Conservation (phyloP, 2,329 filamentous ascomycete species). For the Fonsecaea erecta region DNA sequence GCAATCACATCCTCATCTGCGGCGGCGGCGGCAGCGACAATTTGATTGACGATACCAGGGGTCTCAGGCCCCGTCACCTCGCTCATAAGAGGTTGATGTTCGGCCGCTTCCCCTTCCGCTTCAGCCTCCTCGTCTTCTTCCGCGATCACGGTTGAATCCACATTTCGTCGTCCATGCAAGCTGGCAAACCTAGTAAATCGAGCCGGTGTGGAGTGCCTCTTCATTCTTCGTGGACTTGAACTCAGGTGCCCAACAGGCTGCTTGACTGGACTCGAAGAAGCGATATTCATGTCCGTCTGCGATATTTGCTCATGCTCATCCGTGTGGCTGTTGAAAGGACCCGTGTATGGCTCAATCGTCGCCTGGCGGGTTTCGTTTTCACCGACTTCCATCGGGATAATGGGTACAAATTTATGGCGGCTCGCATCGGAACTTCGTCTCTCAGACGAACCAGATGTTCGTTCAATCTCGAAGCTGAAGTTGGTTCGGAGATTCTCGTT, state of each 20-base stretch:
- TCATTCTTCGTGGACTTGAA: constrained; percentile 23
- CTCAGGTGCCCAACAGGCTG: constrained; percentile 2
- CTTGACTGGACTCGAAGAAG: constrained; percentile 7
- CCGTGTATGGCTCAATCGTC: constrained; percentile 26
- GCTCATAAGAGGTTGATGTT: constrained; percentile 18
- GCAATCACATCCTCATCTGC: constrained; percentile 6
- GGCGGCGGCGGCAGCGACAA: neutral
- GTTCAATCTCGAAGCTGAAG: constrained; percentile 36
- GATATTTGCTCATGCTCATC: constrained; percentile 14
- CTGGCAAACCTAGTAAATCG: constrained; percentile 34
- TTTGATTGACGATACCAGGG: neutral
- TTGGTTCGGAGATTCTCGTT: constrained; percentile 37
- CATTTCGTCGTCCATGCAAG: constrained; percentile 30
- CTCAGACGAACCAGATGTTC: constrained; percentile 18
- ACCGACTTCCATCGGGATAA: constrained; percentile 33
- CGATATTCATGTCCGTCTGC: constrained; percentile 8
- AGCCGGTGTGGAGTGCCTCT: constrained; percentile 28
- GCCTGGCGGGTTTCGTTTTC: constrained; percentile 35
- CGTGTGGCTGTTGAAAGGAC: constrained; percentile 5
- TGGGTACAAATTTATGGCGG: constrained; percentile 32
- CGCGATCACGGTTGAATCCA: constrained; percentile 20
- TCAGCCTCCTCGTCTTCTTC: constrained; percentile 29
- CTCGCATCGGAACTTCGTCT: constrained; percentile 31
- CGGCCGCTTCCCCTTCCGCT: constrained; percentile 10
- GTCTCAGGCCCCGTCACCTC: neutral